Base-by-base conservation (phyloP, 805 yeast genomes). In the Wickerhamiella kurtzmanii region DNA sequence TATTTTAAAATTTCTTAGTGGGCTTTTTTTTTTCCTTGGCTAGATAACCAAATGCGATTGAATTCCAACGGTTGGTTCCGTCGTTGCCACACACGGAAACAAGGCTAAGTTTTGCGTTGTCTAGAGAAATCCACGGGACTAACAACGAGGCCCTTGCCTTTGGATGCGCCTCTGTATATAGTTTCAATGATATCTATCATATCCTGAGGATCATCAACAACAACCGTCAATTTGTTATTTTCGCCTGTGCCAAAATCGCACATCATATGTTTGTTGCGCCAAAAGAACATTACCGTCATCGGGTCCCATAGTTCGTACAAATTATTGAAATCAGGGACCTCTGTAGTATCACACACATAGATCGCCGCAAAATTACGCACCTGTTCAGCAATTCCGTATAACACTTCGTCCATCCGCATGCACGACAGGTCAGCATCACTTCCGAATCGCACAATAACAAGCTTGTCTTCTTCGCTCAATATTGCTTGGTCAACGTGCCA, bases 401-500 rank as follows among this genome's bases (percentile, higher is more conserved):
- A 68, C 19, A 84, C 57, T 62, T 88, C 96, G 67, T 92, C 98
- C 82, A 89, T 85, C 40, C 77, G 66, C 87, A 87, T 80, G 59
- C 96, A 86, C 41, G 80, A 83, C 43, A 75, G 71, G 53, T 82
- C 84, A 45, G 61, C 53, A 51, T 83, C 95, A 39, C 81, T 67
- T 1, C 98, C 98, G 62, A 92, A 92, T 35, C 98, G 70, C 16
- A 92, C 76, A 9, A 88, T 80, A 21, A 92, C 96, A 5, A 92
- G 64, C 48, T 95, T 67, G 44, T 85, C 95, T 49, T 83, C 94
- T 59, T 92, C 98, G 5, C 61, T 77, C 19, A 92, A 70, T 36
- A 92, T 92, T 4, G 98, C 95, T 60, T 92, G 97, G 65, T 92
- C 98, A 28, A 92, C 97, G 59, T 92, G 98, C 96, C 95, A 86